Percentiles rank a stretch among this genome's conserved stretches.
Conservation (phyloP, 208 protist species). For the Wallacemonas collosoma region DNA sequence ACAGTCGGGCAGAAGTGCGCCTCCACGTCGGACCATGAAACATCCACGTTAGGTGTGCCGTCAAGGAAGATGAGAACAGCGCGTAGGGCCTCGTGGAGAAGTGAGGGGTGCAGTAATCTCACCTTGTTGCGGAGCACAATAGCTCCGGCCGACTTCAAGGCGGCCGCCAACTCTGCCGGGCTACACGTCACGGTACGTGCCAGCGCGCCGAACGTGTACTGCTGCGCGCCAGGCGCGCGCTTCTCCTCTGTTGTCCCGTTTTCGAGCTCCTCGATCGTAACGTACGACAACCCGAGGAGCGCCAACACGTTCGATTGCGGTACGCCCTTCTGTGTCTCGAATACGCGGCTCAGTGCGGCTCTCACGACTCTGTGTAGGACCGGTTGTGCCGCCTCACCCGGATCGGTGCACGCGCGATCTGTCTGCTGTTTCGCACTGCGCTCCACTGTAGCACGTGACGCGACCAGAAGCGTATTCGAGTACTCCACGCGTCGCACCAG, state of each 20-base stretch:
- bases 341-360: slow-evolving; percentile 43
- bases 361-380: slow-evolving; percentile 31
- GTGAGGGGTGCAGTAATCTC: slow-evolving; percentile 49
- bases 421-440: not conserved
- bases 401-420: not conserved
- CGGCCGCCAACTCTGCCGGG: slow-evolving; percentile 46
- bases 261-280: slow-evolving; percentile 61
- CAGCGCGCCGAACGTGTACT: slow-evolving; percentile 61
- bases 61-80: slow-evolving; percentile 46
- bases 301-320: slow-evolving; percentile 35
- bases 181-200: slow-evolving; percentile 37
- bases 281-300: slow-evolving; percentile 30
- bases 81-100: slow-evolving; percentile 40
- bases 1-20: slow-evolving; percentile 51
- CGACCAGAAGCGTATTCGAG: slow-evolving; percentile 77
- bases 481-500: slow-evolving; percentile 73
- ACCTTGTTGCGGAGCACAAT: slow-evolving; percentile 55
- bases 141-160: slow-evolving; percentile 38
- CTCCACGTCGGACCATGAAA: slow-evolving; percentile 35
- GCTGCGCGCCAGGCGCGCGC: not conserved
- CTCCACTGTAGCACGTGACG: slow-evolving; percentile 20
- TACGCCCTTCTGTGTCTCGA: slow-evolving; percentile 39
- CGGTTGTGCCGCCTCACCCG: not conserved
- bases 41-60: slow-evolving; percentile 15
- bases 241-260: not conserved